Conservation (phyloP, 2,329 filamentous ascomycete genomes). For the Fusarium hainanense region DNA sequence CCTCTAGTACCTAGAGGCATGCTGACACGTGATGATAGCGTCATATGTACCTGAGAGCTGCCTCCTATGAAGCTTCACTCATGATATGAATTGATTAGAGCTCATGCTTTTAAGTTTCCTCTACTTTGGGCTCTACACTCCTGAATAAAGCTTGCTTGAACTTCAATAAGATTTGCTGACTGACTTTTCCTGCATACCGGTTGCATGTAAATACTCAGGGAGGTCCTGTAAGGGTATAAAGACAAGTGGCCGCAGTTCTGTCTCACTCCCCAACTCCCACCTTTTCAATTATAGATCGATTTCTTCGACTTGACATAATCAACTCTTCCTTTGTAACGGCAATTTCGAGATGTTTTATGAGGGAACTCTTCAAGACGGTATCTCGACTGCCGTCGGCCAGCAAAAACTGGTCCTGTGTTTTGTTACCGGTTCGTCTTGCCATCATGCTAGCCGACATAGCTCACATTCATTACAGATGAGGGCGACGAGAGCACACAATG, state of each 20-base stretch:
- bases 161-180: not conserved
- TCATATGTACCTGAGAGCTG: slow-evolving; percentile 19
- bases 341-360: slow-evolving; percentile 76
- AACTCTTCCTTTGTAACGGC: not conserved
- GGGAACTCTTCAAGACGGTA: slow-evolving; percentile 83
- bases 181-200: not conserved
- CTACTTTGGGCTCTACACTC: not conserved
- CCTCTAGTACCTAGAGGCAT: not conserved
- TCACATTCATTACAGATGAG: slow-evolving; percentile 50
- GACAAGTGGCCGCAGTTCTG: slow-evolving; percentile 33
- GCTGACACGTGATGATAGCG: slow-evolving; percentile 31
- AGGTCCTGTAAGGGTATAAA: slow-evolving; percentile 7
- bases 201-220: slow-evolving; percentile 8
- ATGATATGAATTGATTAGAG: slow-evolving; percentile 1
- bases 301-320: not conserved
- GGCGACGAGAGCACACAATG: slow-evolving; percentile 75
- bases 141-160: not conserved
- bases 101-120: not conserved
- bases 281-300: not conserved
- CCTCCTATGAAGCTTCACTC: slow-evolving; percentile 3
- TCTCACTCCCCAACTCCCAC: not conserved
- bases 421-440: slow-evolving; percentile 71
- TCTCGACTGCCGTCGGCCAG: slow-evolving; percentile 77
- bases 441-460: slow-evolving; percentile 11
- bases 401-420: slow-evolving; percentile 87